Percentiles rank a stretch among this genome's conserved stretches.
phyloP scores from a whole-genome alignment of 148 eudicot genomes.

The Heliamphora exappendiculata region DNA sequence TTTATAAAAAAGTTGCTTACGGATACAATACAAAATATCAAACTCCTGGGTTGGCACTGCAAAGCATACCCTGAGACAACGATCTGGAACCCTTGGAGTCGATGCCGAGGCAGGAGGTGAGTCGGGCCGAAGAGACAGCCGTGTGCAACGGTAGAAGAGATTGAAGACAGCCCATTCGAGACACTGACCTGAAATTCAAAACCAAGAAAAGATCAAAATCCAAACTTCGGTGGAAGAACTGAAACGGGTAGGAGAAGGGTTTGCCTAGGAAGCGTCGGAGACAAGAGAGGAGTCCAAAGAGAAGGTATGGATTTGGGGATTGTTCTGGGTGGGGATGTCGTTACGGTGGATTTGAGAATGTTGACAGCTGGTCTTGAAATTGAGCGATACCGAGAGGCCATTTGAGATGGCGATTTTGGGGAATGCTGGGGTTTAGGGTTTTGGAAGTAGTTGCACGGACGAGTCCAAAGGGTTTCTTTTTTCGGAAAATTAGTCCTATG shows the following conservation, averaged over 20 bases:
- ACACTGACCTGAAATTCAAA: slow-evolving; percentile 53
- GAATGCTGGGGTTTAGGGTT: background rate
- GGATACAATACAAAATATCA: slow-evolving; percentile 51
- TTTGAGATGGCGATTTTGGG: slow-evolving; percentile 3
- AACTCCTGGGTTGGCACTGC: slow-evolving; percentile 96
- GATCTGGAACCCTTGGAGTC: slow-evolving; percentile 79
- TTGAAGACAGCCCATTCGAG: slow-evolving; percentile 63
- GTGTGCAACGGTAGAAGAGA: slow-evolving; percentile 82
- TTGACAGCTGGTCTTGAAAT: slow-evolving; percentile 49
- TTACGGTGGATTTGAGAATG: slow-evolving; percentile 45
- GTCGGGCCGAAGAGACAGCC: slow-evolving; percentile 69
- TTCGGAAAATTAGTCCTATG: too few species aligned
- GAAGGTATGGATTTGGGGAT: slow-evolving; percentile 25
- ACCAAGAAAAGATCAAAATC: slow-evolving; percentile 14
- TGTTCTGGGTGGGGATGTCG: slow-evolving; percentile 36
- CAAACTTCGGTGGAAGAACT: slow-evolving; percentile 8
- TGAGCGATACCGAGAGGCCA: slow-evolving; percentile 63
- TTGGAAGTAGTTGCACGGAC: too few species aligned
- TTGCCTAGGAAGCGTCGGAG: slow-evolving; percentile 42
- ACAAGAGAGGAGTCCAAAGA: slow-evolving; percentile 28
- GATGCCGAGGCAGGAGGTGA: slow-evolving; percentile 75
- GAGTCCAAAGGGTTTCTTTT: too few species aligned
- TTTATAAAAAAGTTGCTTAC: slow-evolving; percentile 31
- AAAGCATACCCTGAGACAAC: slow-evolving; percentile 95
- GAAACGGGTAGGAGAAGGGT: slow-evolving; percentile 4